Base-by-base conservation (phyloP, 768 basidiomycete genomes). In the Mycena indigotica region DNA sequence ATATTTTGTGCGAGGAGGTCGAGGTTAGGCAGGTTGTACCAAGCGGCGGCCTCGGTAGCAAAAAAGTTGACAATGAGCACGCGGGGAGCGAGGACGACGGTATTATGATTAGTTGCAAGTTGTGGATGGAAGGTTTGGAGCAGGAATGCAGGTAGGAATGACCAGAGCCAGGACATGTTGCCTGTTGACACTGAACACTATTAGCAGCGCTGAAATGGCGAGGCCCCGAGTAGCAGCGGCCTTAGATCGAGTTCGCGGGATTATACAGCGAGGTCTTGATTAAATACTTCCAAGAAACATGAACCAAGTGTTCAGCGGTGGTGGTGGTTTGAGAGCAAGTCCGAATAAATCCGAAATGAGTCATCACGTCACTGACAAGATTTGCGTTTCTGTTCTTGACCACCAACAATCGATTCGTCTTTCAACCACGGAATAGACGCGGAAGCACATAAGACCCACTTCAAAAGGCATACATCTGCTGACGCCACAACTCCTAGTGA, bases 1-100 rank as follows among this genome's bases (percentile, higher is more conserved):
- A 72, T 61, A 55, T 74, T 73, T 39, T 67, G 55, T 19, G 63
- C 67, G 24, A 77, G 66, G 12, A 69, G 28, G 32, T 68, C 51
- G 32, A 68, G 67, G 39, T 69, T 62, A 19, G 67, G 67, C n/a
- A 64, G 64, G 28, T 61, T 56, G 52, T 63, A 63, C 68, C 66
- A 69, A 29, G 46, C 53, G 17, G 28, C 41, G 4, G 58, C 59
- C 55, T 66, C 65, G 19, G 4, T 3, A 5, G 46, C 46, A 28
- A 48, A 28, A 26, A 25, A 48, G n/a, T 25, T 48, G 25, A 25
- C 25, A 26, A 48, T 48, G 21, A 48, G 28, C 28, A 48, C 46
- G 21, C 21, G 46, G 13, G 46, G 25, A 5, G 25, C 8, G 46
- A 48, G 10, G 12, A 24, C 4, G 10, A 26, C 12, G 8, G 21